A percentile compares a stretch with the other conserved stretches of the same genome.
Conservation (phyloP, 768 basidiomycete species). For the Mycena indigotica region DNA sequence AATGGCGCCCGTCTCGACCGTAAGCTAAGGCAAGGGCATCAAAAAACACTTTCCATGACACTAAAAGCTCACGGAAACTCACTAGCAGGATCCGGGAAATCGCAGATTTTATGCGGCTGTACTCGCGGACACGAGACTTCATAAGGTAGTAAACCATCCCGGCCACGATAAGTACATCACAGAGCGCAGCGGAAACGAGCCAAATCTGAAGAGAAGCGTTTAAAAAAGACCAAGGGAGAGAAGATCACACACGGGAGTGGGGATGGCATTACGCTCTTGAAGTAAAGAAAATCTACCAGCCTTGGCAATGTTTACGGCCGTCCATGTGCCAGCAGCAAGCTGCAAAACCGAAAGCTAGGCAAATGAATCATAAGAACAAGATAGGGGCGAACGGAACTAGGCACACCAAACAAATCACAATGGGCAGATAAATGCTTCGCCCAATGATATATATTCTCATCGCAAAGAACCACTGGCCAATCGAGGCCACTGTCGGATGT, state of each 20-base stretch:
- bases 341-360: not conserved
- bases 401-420: not conserved
- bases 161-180: slow-evolving; percentile 11
- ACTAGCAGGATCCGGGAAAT: slow-evolving; percentile 3
- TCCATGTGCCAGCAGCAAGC: not conserved
- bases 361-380: not conserved
- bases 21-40: not conserved
- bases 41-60: not conserved
- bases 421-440: not conserved
- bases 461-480: slow-evolving; percentile 13
- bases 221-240: not conserved
- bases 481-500: slow-evolving; percentile 1
- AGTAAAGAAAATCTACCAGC: not conserved
- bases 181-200: slow-evolving; percentile 3
- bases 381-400: not conserved
- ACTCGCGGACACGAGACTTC: not conserved
- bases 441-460: slow-evolving; percentile 6
- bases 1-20: not conserved
- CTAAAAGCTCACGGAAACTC: not conserved
- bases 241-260: not conserved
- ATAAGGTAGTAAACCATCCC: slow-evolving; percentile 2
- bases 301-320: not conserved
- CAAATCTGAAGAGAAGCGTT: slow-evolving; percentile 11
- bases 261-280: not conserved
- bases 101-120: not conserved